Conservation (phyloP, 768 basidiomycete genomes). For the Trametes punicea region DNA sequence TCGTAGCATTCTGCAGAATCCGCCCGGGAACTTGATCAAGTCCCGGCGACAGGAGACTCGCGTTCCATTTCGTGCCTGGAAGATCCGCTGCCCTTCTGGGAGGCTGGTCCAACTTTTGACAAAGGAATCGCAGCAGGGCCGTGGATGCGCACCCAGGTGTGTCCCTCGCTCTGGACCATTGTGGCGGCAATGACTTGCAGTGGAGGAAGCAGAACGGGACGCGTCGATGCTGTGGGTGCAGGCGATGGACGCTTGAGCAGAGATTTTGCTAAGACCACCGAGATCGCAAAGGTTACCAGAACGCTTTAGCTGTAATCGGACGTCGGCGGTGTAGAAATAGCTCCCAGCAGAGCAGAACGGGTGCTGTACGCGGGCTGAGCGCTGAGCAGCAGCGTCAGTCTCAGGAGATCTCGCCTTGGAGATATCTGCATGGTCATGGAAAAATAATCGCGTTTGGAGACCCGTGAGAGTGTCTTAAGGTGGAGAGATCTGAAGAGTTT, state of each 20-base stretch:
- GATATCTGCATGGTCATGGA: too few species aligned
- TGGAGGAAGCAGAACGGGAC: neutral
- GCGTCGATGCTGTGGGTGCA: neutral
- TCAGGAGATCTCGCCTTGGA: too few species aligned
- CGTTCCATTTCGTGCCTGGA: neutral
- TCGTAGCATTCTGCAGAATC: conserved; percentile 6
- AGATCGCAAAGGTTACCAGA: neutral
- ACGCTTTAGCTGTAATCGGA: too few species aligned
- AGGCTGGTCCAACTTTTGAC: neutral
- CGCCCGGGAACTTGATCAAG: conserved; percentile 13
- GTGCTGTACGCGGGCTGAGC: too few species aligned
- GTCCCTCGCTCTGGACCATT: conserved; percentile 1
- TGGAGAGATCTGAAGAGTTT: too few species aligned
- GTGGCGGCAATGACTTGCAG: neutral
- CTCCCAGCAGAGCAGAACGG: too few species aligned
- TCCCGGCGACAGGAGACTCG: neutral
- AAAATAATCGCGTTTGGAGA: too few species aligned
- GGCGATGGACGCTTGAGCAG: neutral
- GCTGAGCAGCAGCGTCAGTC: too few species aligned
- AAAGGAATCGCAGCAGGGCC: conserved; percentile 6
- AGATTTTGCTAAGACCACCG: conserved; percentile 1
- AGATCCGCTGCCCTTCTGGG: neutral
- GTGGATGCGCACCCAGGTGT: neutral
- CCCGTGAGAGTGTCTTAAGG: too few species aligned
- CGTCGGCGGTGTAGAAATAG: too few species aligned